Conservation (phyloP, 192 early-diverging fungal species). For the Coemansia brasiliensis region DNA sequence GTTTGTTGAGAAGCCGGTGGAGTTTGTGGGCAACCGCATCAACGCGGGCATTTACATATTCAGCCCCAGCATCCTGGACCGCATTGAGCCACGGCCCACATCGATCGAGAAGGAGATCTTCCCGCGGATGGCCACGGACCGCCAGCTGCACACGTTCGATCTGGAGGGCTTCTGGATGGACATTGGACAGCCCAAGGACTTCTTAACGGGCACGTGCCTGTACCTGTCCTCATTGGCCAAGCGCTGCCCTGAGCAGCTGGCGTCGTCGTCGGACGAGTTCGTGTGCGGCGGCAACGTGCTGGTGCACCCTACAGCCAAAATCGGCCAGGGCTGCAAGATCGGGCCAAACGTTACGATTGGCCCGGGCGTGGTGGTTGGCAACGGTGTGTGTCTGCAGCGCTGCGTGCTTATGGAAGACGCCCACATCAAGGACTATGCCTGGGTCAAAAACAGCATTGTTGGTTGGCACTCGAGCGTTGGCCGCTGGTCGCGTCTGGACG, state of each 20-base stretch:
- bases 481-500: constrained; percentile 92
- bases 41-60: constrained; percentile 99
- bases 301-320: constrained; percentile 85
- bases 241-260: constrained; percentile 70
- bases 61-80: constrained; percentile 83
- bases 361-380: constrained; percentile 84
- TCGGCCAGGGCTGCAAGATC: constrained; percentile 95
- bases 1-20: constrained; percentile 97
- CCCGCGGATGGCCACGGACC: constrained; percentile 86
- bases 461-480: constrained; percentile 97
- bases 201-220: constrained; percentile 89
- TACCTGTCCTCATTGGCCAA: constrained; percentile 85
- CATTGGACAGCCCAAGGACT: constrained; percentile 99
- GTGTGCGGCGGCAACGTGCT: constrained; percentile 88
- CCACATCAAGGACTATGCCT: constrained; percentile 84
- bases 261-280: constrained; percentile 65
- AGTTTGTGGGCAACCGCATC: constrained; percentile 96
- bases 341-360: constrained; percentile 98
- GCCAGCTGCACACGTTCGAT: constrained; percentile 88
- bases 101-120: constrained; percentile 99
- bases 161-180: constrained; percentile 99
- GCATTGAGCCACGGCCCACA: constrained; percentile 93
- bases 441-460: constrained; percentile 87
- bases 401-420: constrained; percentile 86
- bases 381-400: constrained; percentile 90